Evolutionary conservation across 1,139 yeast species (phyloP).

Genomic region (Kurtzmaniella natalensis): DNA sequence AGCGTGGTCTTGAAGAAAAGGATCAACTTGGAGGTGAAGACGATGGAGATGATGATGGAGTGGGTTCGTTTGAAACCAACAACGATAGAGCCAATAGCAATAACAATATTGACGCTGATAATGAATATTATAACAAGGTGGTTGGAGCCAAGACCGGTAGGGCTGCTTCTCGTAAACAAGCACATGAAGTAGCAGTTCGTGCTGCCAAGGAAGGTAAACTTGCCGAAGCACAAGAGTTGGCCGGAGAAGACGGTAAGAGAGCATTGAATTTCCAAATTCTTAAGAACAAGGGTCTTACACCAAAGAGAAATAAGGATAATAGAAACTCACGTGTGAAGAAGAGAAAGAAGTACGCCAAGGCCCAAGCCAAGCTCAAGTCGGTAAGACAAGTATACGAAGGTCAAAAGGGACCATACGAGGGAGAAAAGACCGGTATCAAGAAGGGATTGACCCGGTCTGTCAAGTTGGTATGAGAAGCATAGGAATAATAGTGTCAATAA

Average conservation of each 20-base stretch:
- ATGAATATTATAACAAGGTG: slow-evolving; percentile 48
- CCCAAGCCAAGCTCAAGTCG: slow-evolving; percentile 89
- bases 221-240: slow-evolving; percentile 60
- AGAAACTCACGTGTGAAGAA: slow-evolving; percentile 96
- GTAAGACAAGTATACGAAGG: slow-evolving; percentile 83
- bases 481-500: too few relatives aligned
- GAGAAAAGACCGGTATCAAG: slow-evolving; percentile 97
- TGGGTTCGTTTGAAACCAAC: slow-evolving; percentile 41
- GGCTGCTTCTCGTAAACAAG: slow-evolving; percentile 52
- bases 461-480: slow-evolving; percentile 53
- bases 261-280: slow-evolving; percentile 91
- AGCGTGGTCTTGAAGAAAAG: slow-evolving; percentile 61
- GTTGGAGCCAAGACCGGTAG: slow-evolving; percentile 44
- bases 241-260: slow-evolving; percentile 83
- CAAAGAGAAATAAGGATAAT: slow-evolving; percentile 87
- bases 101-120: slow-evolving; percentile 30
- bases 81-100: slow-evolving; percentile 9
- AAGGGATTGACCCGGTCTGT: slow-evolving; percentile 85
- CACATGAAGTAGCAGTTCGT: slow-evolving; percentile 66
- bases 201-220: slow-evolving; percentile 87
- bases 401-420: slow-evolving; percentile 80
- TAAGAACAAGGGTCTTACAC: slow-evolving; percentile 93
- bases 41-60: slow-evolving; percentile 49
- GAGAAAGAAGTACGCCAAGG: slow-evolving; percentile 94
- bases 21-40: slow-evolving; percentile 50